Evolutionary conservation across 106 monocot species (phyloP), one percentile per base, ranked within the genome.

Genomic region (Apostasia shenzhenica): DNA sequence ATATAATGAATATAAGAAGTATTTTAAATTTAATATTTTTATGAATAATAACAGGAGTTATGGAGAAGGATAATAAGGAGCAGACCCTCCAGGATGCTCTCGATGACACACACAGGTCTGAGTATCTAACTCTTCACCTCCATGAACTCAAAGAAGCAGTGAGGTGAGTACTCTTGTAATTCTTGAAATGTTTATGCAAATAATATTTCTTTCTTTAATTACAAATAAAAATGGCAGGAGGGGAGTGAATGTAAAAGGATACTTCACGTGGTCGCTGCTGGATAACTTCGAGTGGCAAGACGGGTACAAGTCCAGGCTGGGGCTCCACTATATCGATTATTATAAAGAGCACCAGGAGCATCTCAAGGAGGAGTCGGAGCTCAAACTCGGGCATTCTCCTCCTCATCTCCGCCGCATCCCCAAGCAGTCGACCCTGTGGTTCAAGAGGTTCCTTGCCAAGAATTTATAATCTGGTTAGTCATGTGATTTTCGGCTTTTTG

Each of bases 271-370:
- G 84, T 77, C 84, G 5, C 50, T 84, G 46, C 14, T 80, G 41
- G 84, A 84, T 39, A 76, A 84, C 58, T 84, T 84, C 60, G 84
- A 84, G 58, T 84, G 84, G 84, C 11, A 37, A 0, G 70, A 70
- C 60, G 84, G 84, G 1, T 84, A 73, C 69, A 80, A 72, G 0
- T 72, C 73, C 46, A 60, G 84, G 4, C 77, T 77, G 48, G 84
- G 84, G 40, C 71, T 84, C n/a, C 76, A 76, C 65, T 84, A 53
- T 14, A 76, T 84, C 0, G 84, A 84, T 46, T 84, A 70, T 54
- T 55, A 77, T 8, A 54, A 73, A 45, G 62, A 61, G 2, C 56
- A 63, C 46, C 77, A 73, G 52, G n/a, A 2, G 46, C 45, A 47
- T 11, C n/a, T 3, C n/a, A n/a, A 63, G 0, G 14, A 47, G 46